Evolutionary conservation across 306 rosid species (phyloP).

Genomic region (Quercus gilva): DNA sequence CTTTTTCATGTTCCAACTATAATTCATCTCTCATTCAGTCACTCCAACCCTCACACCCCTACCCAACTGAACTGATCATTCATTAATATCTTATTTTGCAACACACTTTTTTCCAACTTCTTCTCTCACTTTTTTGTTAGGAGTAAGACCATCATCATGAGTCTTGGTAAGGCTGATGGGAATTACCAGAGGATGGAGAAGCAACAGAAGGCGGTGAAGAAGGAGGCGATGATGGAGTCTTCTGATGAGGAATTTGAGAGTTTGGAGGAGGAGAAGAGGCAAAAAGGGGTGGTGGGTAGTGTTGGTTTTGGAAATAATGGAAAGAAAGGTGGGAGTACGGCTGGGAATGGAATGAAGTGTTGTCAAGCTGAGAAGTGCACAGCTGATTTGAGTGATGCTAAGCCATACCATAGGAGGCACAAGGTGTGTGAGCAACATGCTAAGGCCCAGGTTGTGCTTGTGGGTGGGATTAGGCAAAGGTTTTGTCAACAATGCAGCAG

Average conservation of each 20-base stretch:
- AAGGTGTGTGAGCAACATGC: conserved; percentile 69
- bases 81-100: conserved; percentile 6
- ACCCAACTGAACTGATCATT: conserved; percentile 1
- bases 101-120: background rate
- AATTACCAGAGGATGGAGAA: conserved; percentile 25
- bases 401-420: conserved; percentile 61
- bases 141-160: conserved; percentile 13
- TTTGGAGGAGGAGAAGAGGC: conserved; percentile 33
- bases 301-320: conserved; percentile 19
- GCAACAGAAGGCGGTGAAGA: conserved; percentile 32
- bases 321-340: conserved; percentile 23
- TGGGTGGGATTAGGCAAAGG: conserved; percentile 51
- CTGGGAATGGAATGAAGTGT: conserved; percentile 30
- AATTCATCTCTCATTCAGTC: background rate
- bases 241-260: conserved; percentile 17
- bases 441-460: conserved; percentile 64
- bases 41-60: background rate
- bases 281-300: conserved; percentile 18
- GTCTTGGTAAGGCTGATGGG: conserved; percentile 28
- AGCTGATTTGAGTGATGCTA: conserved; percentile 57
- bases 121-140: background rate
- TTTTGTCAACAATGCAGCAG: conserved; percentile 93
- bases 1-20: conserved; percentile 1
- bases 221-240: conserved; percentile 13
- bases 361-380: conserved; percentile 73